Evolutionary conservation across 1,284 basidiomycete species (phyloP).

Genomic region (Leucoagaricus sp.): DNA sequence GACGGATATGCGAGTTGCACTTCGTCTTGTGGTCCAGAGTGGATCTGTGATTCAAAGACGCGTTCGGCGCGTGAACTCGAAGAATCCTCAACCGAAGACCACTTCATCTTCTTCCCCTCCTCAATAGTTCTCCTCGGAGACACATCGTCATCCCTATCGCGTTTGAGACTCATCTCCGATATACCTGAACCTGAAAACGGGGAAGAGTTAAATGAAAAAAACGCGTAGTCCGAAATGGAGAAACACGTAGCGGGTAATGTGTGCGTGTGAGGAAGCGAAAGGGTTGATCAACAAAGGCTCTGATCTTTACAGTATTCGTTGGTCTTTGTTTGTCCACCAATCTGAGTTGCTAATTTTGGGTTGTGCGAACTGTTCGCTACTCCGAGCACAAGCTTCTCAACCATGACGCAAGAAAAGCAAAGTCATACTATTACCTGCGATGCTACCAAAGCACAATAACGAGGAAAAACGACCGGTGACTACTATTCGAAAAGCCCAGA

Average conservation of each 20-base stretch:
- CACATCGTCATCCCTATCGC: not conserved
- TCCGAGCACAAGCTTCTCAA: no score
- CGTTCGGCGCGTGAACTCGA: no score
- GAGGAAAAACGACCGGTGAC: no score
- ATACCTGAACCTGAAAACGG: no score
- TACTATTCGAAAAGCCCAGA: not conserved
- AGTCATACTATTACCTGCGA: no score
- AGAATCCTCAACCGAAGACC: no score
- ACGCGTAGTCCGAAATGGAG: conserved; percentile 1
- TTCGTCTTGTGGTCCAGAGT: not conserved
- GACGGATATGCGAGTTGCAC: conserved; percentile 3
- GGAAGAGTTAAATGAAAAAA: not conserved
- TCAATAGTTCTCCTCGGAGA: no score
- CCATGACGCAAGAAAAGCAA: no score
- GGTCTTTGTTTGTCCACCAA: conserved; percentile 7
- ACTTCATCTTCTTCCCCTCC: not conserved
- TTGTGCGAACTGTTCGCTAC: not conserved
- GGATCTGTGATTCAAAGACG: no score
- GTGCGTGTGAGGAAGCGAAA: no score
- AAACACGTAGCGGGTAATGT: not conserved
- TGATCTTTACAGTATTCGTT: not conserved
- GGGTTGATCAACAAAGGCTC: no score
- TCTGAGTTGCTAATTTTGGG: not conserved
- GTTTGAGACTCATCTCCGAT: conserved; percentile 7
- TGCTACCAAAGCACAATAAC: no score